phyloP scores from a whole-genome alignment of 305 asterid genomes.

The Striga hermonthica region DNA sequence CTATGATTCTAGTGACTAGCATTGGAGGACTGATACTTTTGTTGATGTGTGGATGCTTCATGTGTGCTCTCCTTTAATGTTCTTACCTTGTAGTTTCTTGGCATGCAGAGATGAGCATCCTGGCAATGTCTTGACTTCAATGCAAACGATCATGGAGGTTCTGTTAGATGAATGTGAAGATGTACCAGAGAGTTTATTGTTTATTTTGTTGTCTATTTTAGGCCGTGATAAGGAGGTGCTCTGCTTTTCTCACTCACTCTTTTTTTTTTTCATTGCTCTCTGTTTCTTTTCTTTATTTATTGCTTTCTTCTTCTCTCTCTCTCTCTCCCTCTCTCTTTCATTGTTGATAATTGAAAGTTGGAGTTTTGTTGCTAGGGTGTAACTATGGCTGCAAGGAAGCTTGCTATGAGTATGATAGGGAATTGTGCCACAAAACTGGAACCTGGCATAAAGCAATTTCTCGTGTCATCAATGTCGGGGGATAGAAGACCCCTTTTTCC shows the following conservation, averaged over 20 bases:
- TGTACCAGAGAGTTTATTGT: slow-evolving; percentile 68
- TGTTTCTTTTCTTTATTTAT: too few species aligned
- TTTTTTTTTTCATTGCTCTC: slow-evolving; percentile 4
- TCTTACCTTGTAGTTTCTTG: too few species aligned
- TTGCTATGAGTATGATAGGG: slow-evolving; percentile 80
- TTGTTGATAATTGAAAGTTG: slow-evolving; percentile 24
- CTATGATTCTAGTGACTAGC: too few species aligned
- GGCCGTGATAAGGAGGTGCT: slow-evolving; percentile 72
- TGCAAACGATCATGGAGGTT: slow-evolving; percentile 91
- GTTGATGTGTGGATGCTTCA: too few species aligned
- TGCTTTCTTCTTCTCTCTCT: neutral
- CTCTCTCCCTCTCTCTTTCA: slow-evolving; percentile 23
- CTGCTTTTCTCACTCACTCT: slow-evolving; percentile 23
- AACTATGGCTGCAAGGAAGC: slow-evolving; percentile 64
- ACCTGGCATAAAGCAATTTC: slow-evolving; percentile 80
- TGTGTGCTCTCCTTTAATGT: too few species aligned
- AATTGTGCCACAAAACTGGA: slow-evolving; percentile 82
- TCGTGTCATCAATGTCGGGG: slow-evolving; percentile 83
- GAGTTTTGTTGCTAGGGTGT: slow-evolving; percentile 52
- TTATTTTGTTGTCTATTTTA: slow-evolving; percentile 62
- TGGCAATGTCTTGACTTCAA: slow-evolving; percentile 79
- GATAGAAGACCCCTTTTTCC: slow-evolving; percentile 52
- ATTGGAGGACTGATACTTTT: too few species aligned
- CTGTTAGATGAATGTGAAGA: slow-evolving; percentile 95
- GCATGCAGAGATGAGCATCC: slow-evolving; percentile 85